A percentile compares a stretch with the other conserved stretches of the same genome.
Evolutionary conservation across 2,329 filamentous ascomycete genomes (phyloP).

Genomic region (Mycosphaerelloides madeirae): DNA sequence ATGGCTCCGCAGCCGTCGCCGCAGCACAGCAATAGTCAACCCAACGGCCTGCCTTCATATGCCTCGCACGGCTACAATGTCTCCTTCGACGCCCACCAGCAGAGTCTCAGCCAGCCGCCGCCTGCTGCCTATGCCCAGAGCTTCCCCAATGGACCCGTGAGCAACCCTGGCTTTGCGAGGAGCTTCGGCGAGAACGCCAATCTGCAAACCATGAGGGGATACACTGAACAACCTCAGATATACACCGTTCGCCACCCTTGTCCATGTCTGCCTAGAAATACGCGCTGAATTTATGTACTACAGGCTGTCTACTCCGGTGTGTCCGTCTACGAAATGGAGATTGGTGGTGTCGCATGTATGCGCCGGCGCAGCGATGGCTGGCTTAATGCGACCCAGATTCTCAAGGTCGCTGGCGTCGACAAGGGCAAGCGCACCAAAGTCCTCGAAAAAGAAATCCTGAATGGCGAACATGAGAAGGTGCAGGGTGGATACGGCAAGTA

Average conservation of each 20-base stretch:
- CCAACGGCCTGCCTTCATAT: constrained; percentile 16
- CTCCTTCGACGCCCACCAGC: constrained; percentile 27
- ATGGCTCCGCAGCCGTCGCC: constrained; percentile 19
- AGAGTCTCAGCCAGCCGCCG: constrained; percentile 17
- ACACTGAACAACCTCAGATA: constrained; percentile 43
- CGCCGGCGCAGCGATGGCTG: constrained; percentile 89
- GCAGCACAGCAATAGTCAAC: constrained; percentile 17
- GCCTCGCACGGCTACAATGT: constrained; percentile 25
- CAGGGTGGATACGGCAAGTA: constrained; percentile 99
- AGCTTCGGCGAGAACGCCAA: constrained; percentile 30
- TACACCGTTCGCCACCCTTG: constrained; percentile 42
- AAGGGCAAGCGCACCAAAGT: constrained; percentile 98
- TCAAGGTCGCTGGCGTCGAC: constrained; percentile 94
- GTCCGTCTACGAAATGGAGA: constrained; percentile 97
- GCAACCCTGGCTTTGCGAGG: constrained; percentile 36
- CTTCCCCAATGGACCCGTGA: constrained; percentile 31
- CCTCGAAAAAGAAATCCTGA: constrained; percentile 94
- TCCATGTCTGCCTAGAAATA: background rate
- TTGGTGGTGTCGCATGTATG: constrained; percentile 91
- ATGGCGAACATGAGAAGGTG: constrained; percentile 95
- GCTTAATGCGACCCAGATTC: constrained; percentile 96
- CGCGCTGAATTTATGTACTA: constrained; percentile 6
- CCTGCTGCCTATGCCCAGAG: constrained; percentile 26
- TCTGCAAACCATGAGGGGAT: constrained; percentile 19
- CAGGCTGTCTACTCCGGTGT: constrained; percentile 90